Conservation (phyloP, 441 rosid species). For the Croton laevigatus region DNA sequence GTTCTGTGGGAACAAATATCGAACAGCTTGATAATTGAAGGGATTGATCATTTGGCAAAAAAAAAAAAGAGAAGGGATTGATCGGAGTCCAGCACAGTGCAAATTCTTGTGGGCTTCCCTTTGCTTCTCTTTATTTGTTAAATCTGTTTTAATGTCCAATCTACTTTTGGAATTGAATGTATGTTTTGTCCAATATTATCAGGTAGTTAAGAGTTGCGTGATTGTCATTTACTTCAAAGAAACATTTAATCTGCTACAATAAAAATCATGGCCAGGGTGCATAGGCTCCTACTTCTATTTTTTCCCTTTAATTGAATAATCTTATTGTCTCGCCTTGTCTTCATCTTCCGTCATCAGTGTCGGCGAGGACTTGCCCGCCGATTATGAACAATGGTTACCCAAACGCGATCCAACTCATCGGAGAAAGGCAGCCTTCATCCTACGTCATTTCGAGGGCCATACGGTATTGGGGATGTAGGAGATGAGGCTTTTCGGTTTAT, state of each 20-base stretch:
- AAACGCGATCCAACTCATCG: conserved; percentile 33
- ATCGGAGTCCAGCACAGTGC: conserved; percentile 76
- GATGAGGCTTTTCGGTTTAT: conserved; percentile 69
- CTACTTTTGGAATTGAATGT: neutral
- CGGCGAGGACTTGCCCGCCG: conserved; percentile 63
- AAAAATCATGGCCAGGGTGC: neutral
- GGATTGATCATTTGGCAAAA: no score
- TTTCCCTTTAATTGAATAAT: neutral
- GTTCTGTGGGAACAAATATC: conserved; percentile 94
- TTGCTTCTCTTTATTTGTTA: conserved; percentile 12
- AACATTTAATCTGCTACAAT: neutral
- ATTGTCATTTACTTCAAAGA: neutral
- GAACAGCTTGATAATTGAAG: conserved; percentile 50
- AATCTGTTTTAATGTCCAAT: neutral
- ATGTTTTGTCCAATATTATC: neutral
- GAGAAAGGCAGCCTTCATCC: conserved; percentile 92
- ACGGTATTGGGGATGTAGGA: conserved; percentile 91
- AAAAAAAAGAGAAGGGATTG: no score
- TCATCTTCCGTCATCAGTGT: conserved; percentile 28
- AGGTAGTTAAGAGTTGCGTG: neutral
- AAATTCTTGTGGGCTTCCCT: conserved; percentile 88
- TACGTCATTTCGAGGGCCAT: conserved; percentile 78
- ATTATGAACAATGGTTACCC: conserved; percentile 60
- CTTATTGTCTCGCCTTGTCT: conserved; percentile 26
- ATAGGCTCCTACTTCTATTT: neutral